A percentile compares a stretch with the other conserved stretches of the same genome.
These are phyloP conservation scores for Lichtheimia hyalospora DNA, from an alignment of 371 early-diverging fungal species.

Conservation along the genomic window DNA sequence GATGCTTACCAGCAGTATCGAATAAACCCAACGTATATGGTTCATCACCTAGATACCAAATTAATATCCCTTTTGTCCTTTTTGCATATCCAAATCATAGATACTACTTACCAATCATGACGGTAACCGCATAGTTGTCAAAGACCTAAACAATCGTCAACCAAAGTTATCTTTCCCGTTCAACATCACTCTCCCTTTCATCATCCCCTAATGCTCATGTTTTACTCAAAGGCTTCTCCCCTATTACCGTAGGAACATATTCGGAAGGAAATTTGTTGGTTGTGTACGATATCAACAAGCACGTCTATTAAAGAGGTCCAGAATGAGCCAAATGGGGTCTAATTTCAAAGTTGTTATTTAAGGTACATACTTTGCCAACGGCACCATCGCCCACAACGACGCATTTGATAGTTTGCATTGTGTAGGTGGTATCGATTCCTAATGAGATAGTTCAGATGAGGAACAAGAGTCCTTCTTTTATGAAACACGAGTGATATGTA, in stretches of 20 bases:
- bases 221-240: constrained; percentile 9
- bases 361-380: constrained; percentile 86
- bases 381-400: constrained; percentile 99
- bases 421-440: neutral
- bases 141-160: constrained; percentile 66
- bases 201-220: neutral
- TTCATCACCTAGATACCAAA: constrained; percentile 57
- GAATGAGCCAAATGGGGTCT: neutral
- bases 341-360: constrained; percentile 2
- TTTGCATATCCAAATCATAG: neutral
- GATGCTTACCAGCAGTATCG: constrained; percentile 88
- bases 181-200: neutral
- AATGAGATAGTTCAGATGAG: neutral
- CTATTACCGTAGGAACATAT: constrained; percentile 91
- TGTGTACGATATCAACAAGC: constrained; percentile 96
- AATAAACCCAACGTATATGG: constrained; percentile 91
- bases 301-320: constrained; percentile 63
- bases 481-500: neutral
- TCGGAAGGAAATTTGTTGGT: constrained; percentile 98
- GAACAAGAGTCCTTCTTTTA: neutral
- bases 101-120: constrained; percentile 84
- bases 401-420: constrained; percentile 88
- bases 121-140: constrained; percentile 98
- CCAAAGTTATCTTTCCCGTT: neutral
- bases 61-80: neutral